Conservation (phyloP, 768 basidiomycete species). For the Lactifluus echinatus region DNA sequence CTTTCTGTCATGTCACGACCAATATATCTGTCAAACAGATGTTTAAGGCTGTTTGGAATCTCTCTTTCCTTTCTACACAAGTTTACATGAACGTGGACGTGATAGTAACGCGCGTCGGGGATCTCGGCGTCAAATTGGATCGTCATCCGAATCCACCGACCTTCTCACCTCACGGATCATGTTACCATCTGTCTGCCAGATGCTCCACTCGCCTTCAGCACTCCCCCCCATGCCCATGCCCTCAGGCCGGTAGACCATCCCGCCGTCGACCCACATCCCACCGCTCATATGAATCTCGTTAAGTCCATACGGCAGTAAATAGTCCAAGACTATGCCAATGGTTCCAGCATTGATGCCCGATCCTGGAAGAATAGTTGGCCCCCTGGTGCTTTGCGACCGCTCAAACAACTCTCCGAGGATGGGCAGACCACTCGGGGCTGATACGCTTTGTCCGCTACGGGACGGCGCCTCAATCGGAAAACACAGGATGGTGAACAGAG, state of each 20-base stretch:
- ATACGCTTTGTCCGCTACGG: conserved; percentile 44
- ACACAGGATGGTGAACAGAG: not conserved
- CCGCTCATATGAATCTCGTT: conserved; percentile 71
- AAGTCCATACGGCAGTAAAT: conserved; percentile 48
- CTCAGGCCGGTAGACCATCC: conserved; percentile 41
- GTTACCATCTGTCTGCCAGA: conserved; percentile 56
- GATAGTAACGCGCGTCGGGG: too few species aligned
- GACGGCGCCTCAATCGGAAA: not conserved
- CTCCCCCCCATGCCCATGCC: conserved; percentile 65
- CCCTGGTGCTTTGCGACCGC: not conserved
- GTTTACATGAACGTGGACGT: too few species aligned
- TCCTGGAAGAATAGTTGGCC: conserved; percentile 51
- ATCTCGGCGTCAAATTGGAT: too few species aligned
- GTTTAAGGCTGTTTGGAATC: too few species aligned
- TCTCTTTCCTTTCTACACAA: too few species aligned
- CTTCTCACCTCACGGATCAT: conserved; percentile 44
- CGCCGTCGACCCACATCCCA: conserved; percentile 50
- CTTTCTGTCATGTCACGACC: too few species aligned
- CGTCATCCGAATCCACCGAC: conserved; percentile 32
- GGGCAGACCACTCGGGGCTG: conserved; percentile 26
- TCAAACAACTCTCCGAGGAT: conserved; percentile 20
- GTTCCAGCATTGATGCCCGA: conserved; percentile 62
- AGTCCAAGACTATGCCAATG: conserved; percentile 38
- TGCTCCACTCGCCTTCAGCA: conserved; percentile 48
- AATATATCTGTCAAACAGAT: too few species aligned